Percentiles rank a stretch among this genome's conserved stretches.
These are phyloP conservation scores for Pichia sp. DNA, from an alignment of 1,139 yeast genomes.

Conservation along the genomic window DNA sequence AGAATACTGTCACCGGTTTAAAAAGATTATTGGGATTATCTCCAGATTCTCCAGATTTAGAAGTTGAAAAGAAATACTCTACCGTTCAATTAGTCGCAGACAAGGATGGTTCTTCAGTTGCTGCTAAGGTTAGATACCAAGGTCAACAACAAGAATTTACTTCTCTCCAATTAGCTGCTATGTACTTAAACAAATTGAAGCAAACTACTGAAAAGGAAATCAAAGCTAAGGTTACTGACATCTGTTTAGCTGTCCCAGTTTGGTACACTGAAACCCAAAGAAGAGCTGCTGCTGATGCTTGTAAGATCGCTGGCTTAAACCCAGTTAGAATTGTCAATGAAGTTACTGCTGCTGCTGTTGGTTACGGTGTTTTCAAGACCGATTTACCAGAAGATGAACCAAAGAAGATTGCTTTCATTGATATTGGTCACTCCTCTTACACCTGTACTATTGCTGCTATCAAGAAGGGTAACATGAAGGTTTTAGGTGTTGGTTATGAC, in stretches of 20 bases:
- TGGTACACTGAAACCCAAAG: slow-evolving; percentile 98
- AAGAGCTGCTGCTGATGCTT: slow-evolving; percentile 94
- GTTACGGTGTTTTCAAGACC: slow-evolving; percentile 98
- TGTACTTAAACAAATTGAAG: slow-evolving; percentile 90
- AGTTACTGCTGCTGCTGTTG: slow-evolving; percentile 97
- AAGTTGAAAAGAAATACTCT: slow-evolving; percentile 65
- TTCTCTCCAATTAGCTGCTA: slow-evolving; percentile 86
- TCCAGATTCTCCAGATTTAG: slow-evolving; percentile 70
- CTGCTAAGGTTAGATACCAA: slow-evolving; percentile 77
- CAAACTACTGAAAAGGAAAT: slow-evolving; percentile 74
- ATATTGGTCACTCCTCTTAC: slow-evolving; percentile 94
- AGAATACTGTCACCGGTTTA: slow-evolving; percentile 91
- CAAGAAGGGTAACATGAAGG: slow-evolving; percentile 93
- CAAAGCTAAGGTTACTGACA: slow-evolving; percentile 73
- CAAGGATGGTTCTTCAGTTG: slow-evolving; percentile 58
- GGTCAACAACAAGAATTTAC: slow-evolving; percentile 77
- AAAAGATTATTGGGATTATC: slow-evolving; percentile 85
- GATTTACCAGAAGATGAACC: slow-evolving; percentile 90
- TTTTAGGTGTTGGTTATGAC: slow-evolving; percentile 87
- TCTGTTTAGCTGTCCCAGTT: slow-evolving; percentile 90
- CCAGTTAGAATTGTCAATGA: slow-evolving; percentile 97
- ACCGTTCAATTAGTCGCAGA: slow-evolving; percentile 56
- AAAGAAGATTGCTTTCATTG: slow-evolving; percentile 85
- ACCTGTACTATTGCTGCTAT: slow-evolving; percentile 87
- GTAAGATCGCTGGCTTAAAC: slow-evolving; percentile 91